Percentiles rank a stretch among this genome's conserved stretches.
Evolutionary conservation across 805 yeast species (phyloP).

Genomic region (Starmera caribaea): DNA sequence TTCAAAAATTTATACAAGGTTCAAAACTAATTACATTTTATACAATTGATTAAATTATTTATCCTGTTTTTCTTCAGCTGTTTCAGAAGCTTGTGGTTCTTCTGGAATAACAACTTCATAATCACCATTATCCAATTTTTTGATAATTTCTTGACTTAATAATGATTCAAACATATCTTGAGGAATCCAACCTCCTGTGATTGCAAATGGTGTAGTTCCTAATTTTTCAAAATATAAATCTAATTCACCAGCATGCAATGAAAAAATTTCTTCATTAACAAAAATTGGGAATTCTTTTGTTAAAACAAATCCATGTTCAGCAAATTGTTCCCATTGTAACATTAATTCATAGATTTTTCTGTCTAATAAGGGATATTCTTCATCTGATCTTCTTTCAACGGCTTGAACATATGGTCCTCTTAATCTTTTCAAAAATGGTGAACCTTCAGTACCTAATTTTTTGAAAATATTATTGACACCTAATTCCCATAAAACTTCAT

Average conservation of each 20-base stretch:
- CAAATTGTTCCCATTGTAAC: slow-evolving; percentile 61
- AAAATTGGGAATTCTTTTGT: slow-evolving; percentile 48
- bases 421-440: slow-evolving; percentile 68
- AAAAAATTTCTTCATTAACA: slow-evolving; percentile 49
- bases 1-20: too few species aligned
- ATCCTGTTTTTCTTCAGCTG: slow-evolving; percentile 1
- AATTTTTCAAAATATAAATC: slow-evolving; percentile 60
- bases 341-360: slow-evolving; percentile 56
- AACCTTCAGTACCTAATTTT: slow-evolving; percentile 71
- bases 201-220: slow-evolving; percentile 70
- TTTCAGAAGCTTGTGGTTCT: slow-evolving; percentile 1
- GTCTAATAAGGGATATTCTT: slow-evolving; percentile 55
- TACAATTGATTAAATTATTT: not conserved
- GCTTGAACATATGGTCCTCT: slow-evolving; percentile 57
- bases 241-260: slow-evolving; percentile 45
- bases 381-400: slow-evolving; percentile 44
- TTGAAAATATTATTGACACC: slow-evolving; percentile 56
- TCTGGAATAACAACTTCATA: slow-evolving; percentile 21
- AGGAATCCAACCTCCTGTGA: slow-evolving; percentile 93
- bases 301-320: slow-evolving; percentile 45
- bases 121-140: slow-evolving; percentile 49
- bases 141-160: slow-evolving; percentile 58
- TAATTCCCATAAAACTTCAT: slow-evolving; percentile 82
- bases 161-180: slow-evolving; percentile 80
- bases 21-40: too few species aligned